Percentiles rank a stretch among this genome's conserved stretches.
Conservation (phyloP, 345 rosid species). For the Populus simonii region DNA sequence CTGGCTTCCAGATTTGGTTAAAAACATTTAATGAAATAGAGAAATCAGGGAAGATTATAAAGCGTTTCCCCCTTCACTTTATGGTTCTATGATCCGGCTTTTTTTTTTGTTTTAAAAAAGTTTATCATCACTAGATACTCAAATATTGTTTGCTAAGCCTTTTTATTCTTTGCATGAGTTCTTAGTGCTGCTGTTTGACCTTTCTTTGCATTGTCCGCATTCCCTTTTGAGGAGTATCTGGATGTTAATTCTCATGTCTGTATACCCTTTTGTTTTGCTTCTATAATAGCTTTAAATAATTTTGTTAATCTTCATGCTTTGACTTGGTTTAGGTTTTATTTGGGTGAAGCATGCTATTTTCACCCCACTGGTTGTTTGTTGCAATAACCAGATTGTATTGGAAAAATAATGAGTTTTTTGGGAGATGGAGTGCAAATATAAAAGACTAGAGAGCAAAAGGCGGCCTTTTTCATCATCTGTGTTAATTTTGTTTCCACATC, state of each 20-base stretch:
- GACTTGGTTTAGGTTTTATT: constrained; percentile 10
- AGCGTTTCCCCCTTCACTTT: neutral
- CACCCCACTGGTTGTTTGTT: constrained; percentile 15
- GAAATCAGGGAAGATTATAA: neutral
- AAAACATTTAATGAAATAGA: neutral
- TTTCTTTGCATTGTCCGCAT: neutral
- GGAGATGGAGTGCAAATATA: constrained; percentile 25
- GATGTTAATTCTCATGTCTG: too few species aligned
- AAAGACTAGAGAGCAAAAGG: constrained; percentile 14
- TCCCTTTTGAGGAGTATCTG: neutral
- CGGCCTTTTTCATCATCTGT: constrained; percentile 4
- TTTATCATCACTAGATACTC: neutral
- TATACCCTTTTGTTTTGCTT: neutral
- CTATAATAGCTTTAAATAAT: neutral
- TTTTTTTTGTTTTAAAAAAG: neutral
- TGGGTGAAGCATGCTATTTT: constrained; percentile 13
- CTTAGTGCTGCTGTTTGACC: neutral
- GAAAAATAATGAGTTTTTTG: neutral
- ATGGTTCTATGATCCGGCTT: neutral
- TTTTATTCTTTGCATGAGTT: neutral
- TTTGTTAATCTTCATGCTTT: constrained; percentile 3
- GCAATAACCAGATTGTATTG: neutral
- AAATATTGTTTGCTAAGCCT: neutral
- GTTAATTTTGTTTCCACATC: constrained; percentile 9
- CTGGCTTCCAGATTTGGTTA: constrained; percentile 16